Evolutionary conservation across 1,139 yeast species (phyloP).

Genomic region (Saccharomyces pastorianus): DNA sequence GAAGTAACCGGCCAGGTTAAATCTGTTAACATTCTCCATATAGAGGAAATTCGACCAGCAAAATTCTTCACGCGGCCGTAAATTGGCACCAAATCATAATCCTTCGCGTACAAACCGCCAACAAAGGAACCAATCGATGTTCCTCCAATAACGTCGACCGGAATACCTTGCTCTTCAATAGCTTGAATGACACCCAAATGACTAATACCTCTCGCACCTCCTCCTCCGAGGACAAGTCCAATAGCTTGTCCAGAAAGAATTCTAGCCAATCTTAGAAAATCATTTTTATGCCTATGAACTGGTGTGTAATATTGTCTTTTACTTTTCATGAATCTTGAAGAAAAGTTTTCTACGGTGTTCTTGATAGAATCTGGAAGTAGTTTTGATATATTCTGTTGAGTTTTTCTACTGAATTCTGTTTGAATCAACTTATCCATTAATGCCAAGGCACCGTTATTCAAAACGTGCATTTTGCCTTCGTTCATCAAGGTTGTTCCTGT

Average conservation of each 20-base stretch:
- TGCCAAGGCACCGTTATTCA: conserved; percentile 15
- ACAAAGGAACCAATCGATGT: conserved; percentile 94
- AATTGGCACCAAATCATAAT: conserved; percentile 82
- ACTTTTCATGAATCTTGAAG: conserved; percentile 25
- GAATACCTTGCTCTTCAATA: conserved; percentile 87
- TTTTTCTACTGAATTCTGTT: conserved; percentile 27
- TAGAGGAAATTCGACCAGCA: conserved; percentile 69
- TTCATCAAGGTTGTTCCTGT: neutral
- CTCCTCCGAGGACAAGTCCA: conserved; percentile 92
- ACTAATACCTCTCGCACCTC: conserved; percentile 92
- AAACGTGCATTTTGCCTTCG: conserved; percentile 3
- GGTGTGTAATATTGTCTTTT: conserved; percentile 36
- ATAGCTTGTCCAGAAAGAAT: conserved; percentile 87
- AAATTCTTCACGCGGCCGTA: conserved; percentile 86
- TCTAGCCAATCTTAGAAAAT: conserved; percentile 82
- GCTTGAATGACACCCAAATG: conserved; percentile 91
- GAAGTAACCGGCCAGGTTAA: conserved; percentile 90
- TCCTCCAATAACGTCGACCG: conserved; percentile 90
- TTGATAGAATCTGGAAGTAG: conserved; percentile 30
- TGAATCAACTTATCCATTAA: conserved; percentile 26
- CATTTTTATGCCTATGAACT: conserved; percentile 65
- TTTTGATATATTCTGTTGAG: conserved; percentile 28
- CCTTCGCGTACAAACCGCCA: conserved; percentile 90
- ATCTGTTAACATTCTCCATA: conserved; percentile 81
- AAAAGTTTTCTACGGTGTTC: conserved; percentile 30